These are phyloP conservation scores for Colletotrichum higginsianum DNA, from an alignment of 2,329 filamentous ascomycete genomes.

Conservation along the genomic window DNA sequence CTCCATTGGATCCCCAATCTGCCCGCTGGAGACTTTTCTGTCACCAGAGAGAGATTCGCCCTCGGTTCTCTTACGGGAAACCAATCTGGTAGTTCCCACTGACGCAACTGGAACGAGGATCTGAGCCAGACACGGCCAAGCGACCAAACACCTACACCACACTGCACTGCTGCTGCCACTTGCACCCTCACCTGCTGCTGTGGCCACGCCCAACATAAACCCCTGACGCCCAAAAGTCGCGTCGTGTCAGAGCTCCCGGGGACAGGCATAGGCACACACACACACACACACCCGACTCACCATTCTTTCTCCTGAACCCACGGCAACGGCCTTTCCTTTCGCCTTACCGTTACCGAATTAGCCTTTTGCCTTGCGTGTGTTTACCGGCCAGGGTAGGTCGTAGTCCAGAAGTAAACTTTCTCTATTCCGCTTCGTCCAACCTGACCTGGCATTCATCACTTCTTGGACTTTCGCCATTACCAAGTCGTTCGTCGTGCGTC, in stretches of 20 bases:
- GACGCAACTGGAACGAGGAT: conserved; percentile 20
- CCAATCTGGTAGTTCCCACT: conserved; percentile 5
- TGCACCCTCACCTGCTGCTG: conserved; percentile 22
- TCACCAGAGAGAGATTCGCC: conserved; percentile 32
- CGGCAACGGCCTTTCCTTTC: conserved; percentile 27
- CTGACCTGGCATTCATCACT: conserved; percentile 11
- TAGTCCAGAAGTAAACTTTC: conserved; percentile 35
- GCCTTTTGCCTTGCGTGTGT: conserved; percentile 12
- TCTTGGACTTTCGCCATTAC: conserved; percentile 14
- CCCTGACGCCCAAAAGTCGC: conserved; percentile 39
- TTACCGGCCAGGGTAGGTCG: conserved; percentile 28
- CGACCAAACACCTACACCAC: conserved; percentile 2
- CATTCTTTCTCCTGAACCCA: conserved; percentile 3
- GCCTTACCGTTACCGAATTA: conserved; percentile 28
- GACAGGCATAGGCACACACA: background rate
- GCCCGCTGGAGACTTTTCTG: conserved; percentile 37
- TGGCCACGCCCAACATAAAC: conserved; percentile 32
- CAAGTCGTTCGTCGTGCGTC: conserved; percentile 24
- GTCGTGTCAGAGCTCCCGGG: conserved; percentile 31
- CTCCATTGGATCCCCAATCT: conserved; percentile 40
- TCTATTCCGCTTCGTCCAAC: conserved; percentile 21
- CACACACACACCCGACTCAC: conserved; percentile 21
- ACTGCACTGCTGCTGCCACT: conserved; percentile 25
- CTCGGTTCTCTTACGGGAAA: conserved; percentile 14
- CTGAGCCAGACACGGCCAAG: conserved; percentile 2